A percentile compares a stretch with the other conserved stretches of the same genome.
Evolutionary conservation across 2,329 filamentous ascomycete species (phyloP).

Genomic region (Ilyonectria destructans): DNA sequence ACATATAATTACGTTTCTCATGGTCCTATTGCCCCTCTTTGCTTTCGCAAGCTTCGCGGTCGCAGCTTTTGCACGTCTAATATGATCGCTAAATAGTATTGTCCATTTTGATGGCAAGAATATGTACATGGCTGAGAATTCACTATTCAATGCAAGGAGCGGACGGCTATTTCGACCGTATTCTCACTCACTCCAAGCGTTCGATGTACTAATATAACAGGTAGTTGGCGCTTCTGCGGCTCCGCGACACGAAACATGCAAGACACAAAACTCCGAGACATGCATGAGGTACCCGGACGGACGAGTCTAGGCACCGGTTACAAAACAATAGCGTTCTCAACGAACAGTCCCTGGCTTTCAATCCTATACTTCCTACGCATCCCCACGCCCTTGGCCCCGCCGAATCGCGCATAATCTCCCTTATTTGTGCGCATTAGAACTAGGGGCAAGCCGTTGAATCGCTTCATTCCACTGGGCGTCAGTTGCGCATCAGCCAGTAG

Average conservation of each 20-base stretch:
- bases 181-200: not conserved
- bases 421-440: slow-evolving; percentile 85
- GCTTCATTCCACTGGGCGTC: slow-evolving; percentile 78
- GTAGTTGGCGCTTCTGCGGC: not conserved
- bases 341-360: slow-evolving; percentile 83
- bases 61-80: slow-evolving; percentile 11
- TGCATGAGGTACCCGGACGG: slow-evolving; percentile 32
- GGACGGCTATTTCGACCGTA: not conserved
- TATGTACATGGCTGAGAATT: slow-evolving; percentile 2
- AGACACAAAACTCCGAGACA: slow-evolving; percentile 43
- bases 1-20: slow-evolving; percentile 41
- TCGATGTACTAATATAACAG: slow-evolving; percentile 3
- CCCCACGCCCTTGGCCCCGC: slow-evolving; percentile 77
- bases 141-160: not conserved
- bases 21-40: slow-evolving; percentile 14
- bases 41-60: not conserved
- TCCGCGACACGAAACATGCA: slow-evolving; percentile 24
- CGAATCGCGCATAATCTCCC: slow-evolving; percentile 73
- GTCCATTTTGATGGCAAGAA: not conserved
- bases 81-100: not conserved
- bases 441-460: slow-evolving; percentile 84
- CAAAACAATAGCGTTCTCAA: slow-evolving; percentile 83
- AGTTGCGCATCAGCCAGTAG: slow-evolving; percentile 83
- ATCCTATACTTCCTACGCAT: slow-evolving; percentile 86
- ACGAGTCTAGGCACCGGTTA: slow-evolving; percentile 38